Evolutionary conservation across 2,329 filamentous ascomycete genomes (phyloP), one percentile per base, ranked within the genome.

Genomic region (Parastagonospora nodorum): DNA sequence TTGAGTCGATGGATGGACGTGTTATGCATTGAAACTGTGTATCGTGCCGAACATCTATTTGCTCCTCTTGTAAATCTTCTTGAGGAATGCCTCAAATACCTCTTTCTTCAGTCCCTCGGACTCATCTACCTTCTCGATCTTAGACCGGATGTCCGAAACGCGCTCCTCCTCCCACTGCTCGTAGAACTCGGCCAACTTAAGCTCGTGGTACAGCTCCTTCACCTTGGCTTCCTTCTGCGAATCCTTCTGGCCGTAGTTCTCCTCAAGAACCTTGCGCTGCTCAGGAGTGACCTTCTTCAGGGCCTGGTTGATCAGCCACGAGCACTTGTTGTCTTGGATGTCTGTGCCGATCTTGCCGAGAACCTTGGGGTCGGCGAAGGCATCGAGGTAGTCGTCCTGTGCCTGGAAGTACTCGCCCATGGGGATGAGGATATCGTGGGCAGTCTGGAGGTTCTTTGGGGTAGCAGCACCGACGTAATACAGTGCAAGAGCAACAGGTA

Each of bases 291-390:
- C 89, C 56, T 88, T 83, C 74, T 86, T 83, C 52, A 99, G 82
- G 40, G 94, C 94, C 78, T 96, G 88, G 83, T 99, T 99, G 77
- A 99, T 84, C 53, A 99, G 81, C 94, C 94, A 99, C 36, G 90
- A 95, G 83, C 94, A 99, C 84, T 99, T 99, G 85, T 99, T 99
- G 80, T 99, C 94, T 82, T 92, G 88, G 76, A 99, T 99, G 71
- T 99, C 94, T 53, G 94, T 99, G 61, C 94, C 94, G 61, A 97
- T 96, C 85, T 99, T 99, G 76, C 94, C 94, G 73, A 99, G 94
- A 69, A 92, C 85, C 68, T 91, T 86, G 33, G 94, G 92, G 65
- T 93, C 87, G 66, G 93, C 94, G 71, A 94, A 99, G 79, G 95
- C 96, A 82, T 99, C 94, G 45, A 99, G 89, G 80, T 94, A 99